Conservation (phyloP, 2,329 filamentous ascomycete species). For the Xylaria sp. region DNA sequence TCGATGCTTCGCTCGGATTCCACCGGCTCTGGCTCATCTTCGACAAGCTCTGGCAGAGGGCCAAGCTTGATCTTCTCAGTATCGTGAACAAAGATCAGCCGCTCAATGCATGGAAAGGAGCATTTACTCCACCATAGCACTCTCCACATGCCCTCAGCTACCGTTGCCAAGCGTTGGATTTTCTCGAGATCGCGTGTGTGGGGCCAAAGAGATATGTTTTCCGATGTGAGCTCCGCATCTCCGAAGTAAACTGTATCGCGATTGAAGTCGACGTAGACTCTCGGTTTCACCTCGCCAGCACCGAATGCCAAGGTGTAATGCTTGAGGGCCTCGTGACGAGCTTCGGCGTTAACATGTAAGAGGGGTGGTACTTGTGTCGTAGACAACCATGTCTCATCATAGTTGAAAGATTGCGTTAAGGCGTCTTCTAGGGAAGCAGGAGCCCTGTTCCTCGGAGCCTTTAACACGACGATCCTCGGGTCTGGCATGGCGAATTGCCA, state of each 20-base stretch:
- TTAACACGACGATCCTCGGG: constrained; percentile 28
- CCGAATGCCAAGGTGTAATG: constrained; percentile 30
- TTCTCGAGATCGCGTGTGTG: constrained; percentile 26
- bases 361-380: constrained; percentile 30
- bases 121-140: constrained; percentile 29
- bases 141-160: constrained; percentile 32
- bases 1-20: constrained; percentile 20
- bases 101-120: constrained; percentile 26
- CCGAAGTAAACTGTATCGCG: constrained; percentile 33
- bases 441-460: constrained; percentile 9
- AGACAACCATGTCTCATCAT: constrained; percentile 29
- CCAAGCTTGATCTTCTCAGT: constrained; percentile 27
- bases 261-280: constrained; percentile 31
- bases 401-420: constrained; percentile 15
- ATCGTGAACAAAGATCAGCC: constrained; percentile 32
- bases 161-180: constrained; percentile 29
- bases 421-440: constrained; percentile 28
- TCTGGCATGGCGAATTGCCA: constrained; percentile 32
- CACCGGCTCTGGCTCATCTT: constrained; percentile 23
- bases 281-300: constrained; percentile 22
- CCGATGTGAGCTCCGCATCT: constrained; percentile 26
- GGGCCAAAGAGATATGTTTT: constrained; percentile 28
- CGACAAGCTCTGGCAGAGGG: constrained; percentile 24
- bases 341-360: constrained; percentile 32
- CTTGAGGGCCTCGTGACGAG: constrained; percentile 31